Evolutionary conservation across 2,329 filamentous ascomycete genomes (phyloP), one percentile per base, ranked within the genome.

Genomic region (Beauveria sp.): DNA sequence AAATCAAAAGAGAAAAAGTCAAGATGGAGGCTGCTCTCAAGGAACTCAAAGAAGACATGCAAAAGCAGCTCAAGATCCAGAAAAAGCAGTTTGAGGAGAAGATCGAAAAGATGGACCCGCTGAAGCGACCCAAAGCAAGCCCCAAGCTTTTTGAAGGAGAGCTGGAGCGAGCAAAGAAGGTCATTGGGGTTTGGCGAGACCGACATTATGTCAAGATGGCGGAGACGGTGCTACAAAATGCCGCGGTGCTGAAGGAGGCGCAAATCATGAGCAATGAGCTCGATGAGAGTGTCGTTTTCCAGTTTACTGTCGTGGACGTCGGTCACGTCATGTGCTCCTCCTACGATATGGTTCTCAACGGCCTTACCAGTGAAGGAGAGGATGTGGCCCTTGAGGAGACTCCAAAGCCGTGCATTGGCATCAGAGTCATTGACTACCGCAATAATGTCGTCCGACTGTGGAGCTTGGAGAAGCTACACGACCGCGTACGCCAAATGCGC

Each of bases 181-280:
- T 86, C 1, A 78, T 90, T 59, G 79, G 83, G 63, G 86, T 89
- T 67, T 99, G 94, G 94, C 86, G 86, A 63, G 83, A 88, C 66
- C 86, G 91, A 34, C 90, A 91, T 69, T 97, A 93, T 68, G 91
- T 99, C 62, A 87, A 88, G 60, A 96, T 99, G 90, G 92, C 93
- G 3, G 94, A 97, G 73, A 85, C 88, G 2, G 87, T 97, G 30
- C 79, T 99, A 51, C 92, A 96, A 70, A 88, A 96, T 71, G 93
- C 93, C 3, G 86, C 90, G 8, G 84, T 87, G 30, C 75, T 99
- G 62, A 99, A 99, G 72, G 94, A 99, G 74, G 94, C 94, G 1
- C 94, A 99, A 70, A 88, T 99, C 63, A 94, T 99, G 91, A 96
- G 92, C 76, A 93, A 96, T 67, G 91, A 96, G 68, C 89, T 99